phyloP scores from a whole-genome alignment of 2,329 filamentous ascomycete species.

The Metarhizium sp. region DNA sequence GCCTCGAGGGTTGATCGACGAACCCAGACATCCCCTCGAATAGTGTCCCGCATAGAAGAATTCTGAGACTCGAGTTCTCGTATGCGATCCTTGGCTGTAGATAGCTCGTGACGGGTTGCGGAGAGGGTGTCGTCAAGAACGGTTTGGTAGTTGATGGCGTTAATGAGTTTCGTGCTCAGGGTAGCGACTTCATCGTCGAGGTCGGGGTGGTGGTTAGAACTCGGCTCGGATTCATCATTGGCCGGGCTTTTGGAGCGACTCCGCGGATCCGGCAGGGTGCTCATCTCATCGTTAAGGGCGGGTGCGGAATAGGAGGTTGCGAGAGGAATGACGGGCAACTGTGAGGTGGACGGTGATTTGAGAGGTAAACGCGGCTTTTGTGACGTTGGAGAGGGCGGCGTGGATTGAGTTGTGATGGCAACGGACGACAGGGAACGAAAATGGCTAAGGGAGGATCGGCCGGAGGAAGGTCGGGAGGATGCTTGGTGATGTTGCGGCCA shows the following conservation, averaged over 20 bases:
- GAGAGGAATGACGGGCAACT: constrained; percentile 28
- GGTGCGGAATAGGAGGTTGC: constrained; percentile 26
- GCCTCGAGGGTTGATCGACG: constrained; percentile 63
- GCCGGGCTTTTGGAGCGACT: constrained; percentile 41
- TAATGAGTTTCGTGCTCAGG: constrained; percentile 90
- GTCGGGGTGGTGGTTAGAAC: constrained; percentile 40
- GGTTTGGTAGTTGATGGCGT: constrained; percentile 95
- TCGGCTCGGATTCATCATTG: constrained; percentile 21
- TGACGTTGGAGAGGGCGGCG: constrained; percentile 24
- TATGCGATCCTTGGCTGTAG: constrained; percentile 59
- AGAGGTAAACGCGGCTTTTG: constrained; percentile 21
- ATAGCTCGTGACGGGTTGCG: constrained; percentile 73
- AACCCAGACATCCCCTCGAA: constrained; percentile 68
- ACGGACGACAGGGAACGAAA: constrained; percentile 45
- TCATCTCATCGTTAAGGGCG: constrained; percentile 50
- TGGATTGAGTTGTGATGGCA: constrained; percentile 27
- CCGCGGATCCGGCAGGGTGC: constrained; percentile 58
- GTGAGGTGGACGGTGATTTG: constrained; percentile 27
- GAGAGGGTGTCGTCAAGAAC: constrained; percentile 81
- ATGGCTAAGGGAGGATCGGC: constrained; percentile 33
- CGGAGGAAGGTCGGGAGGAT: constrained; percentile 7
- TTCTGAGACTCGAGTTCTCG: constrained; percentile 56
- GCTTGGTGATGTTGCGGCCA: constrained; percentile 35
- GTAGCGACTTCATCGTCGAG: constrained; percentile 70
- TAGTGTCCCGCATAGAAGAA: constrained; percentile 60